phyloP scores from a whole-genome alignment of 2,329 filamentous ascomycete species.

The Aspergillus ochraceoroseus region DNA sequence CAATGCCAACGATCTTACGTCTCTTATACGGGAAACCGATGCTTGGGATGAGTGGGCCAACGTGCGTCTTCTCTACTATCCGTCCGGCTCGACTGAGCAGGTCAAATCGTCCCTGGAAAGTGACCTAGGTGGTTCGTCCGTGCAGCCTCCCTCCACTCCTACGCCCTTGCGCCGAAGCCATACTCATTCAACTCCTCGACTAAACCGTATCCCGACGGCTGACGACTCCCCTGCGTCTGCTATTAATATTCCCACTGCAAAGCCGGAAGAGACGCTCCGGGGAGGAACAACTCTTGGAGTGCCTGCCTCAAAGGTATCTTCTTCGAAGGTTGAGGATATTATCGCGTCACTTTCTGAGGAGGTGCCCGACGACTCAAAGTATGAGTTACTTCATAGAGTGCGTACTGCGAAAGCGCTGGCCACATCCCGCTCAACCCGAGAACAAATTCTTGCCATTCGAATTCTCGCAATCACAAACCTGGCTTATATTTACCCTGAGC shows the following conservation, averaged over 20 bases:
- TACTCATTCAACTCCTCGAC: conserved; percentile 54
- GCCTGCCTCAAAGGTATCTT: conserved; percentile 47
- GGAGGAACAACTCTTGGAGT: conserved; percentile 60
- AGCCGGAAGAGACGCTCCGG: conserved; percentile 35
- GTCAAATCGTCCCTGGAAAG: conserved; percentile 32
- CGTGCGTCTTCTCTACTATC: conserved; percentile 76
- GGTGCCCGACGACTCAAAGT: conserved; percentile 67
- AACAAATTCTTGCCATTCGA: conserved; percentile 72
- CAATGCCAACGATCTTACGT: conserved; percentile 78
- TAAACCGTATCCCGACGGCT: conserved; percentile 42
- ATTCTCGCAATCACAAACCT: conserved; percentile 85
- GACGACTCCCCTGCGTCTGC: conserved; percentile 52
- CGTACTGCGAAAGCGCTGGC: conserved; percentile 77
- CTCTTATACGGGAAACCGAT: conserved; percentile 58
- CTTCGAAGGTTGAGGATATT: conserved; percentile 36
- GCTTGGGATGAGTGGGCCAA: conserved; percentile 74
- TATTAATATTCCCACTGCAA: conserved; percentile 33
- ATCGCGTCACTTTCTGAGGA: conserved; percentile 50
- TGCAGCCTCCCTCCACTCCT: conserved; percentile 61
- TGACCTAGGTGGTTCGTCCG: conserved; percentile 27
- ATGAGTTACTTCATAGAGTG: conserved; percentile 78
- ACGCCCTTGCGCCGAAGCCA: conserved; percentile 68
- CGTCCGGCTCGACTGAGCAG: conserved; percentile 33
- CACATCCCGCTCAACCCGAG: conserved; percentile 60
- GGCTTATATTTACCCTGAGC: conserved; percentile 80